Evolutionary conservation across 1,284 basidiomycete species (phyloP).

Genomic region (Ceratobasidium theobromae): DNA sequence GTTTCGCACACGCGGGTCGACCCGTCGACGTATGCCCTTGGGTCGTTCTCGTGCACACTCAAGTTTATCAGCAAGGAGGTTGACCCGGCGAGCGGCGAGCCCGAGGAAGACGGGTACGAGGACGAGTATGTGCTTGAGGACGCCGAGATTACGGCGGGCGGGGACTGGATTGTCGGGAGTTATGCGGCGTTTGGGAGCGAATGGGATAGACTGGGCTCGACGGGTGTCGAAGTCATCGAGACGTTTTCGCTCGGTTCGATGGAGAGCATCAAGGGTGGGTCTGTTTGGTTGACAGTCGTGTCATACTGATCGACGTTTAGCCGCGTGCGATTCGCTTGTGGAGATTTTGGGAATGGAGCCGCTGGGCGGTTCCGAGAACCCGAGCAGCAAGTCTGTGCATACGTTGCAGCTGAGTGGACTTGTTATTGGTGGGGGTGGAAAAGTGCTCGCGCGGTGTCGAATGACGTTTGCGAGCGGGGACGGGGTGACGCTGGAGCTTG

Average conservation of each 20-base stretch:
- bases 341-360: constrained; percentile 97
- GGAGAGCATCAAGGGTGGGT: constrained; percentile 88
- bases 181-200: constrained; percentile 90
- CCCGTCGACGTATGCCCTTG: constrained; percentile 75
- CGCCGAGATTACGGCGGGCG: constrained; percentile 85
- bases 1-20: constrained; percentile 89
- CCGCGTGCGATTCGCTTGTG: constrained; percentile 89
- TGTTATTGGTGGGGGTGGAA: constrained; percentile 86
- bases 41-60: constrained; percentile 90
- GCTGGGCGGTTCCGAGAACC: constrained; percentile 82
- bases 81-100: constrained; percentile 93
- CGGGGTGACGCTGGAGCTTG: constrained; percentile 94
- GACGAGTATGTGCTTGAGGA: constrained; percentile 99
- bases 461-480: constrained; percentile 92
- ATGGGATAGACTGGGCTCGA: constrained; percentile 88
- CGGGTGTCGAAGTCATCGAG: constrained; percentile 73
- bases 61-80: constrained; percentile 98
- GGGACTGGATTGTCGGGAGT: constrained; percentile 91
- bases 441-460: constrained; percentile 88
- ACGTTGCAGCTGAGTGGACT: constrained; percentile 92
- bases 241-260: constrained; percentile 92
- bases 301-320: constrained; percentile 47
- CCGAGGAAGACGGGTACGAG: constrained; percentile 97
- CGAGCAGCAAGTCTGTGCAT: constrained; percentile 84
- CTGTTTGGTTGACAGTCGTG: constrained; percentile 18